Conservation (phyloP, 148 eudicot genomes). For the Cornus controversa region DNA sequence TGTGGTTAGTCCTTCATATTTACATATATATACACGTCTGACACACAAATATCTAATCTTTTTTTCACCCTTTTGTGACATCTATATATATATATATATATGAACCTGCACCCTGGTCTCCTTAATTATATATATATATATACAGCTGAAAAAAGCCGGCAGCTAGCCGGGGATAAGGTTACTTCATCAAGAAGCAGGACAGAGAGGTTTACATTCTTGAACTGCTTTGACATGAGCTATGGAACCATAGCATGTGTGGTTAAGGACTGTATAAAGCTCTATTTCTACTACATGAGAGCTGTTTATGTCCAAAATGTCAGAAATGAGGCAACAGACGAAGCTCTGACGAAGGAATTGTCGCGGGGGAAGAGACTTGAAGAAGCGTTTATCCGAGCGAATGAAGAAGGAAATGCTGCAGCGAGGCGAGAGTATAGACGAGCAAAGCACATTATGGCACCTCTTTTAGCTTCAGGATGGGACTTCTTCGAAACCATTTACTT, state of each 20-base stretch:
- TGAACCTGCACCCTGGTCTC: neutral
- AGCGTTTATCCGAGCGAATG: slow-evolving; percentile 26
- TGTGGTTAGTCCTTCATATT: too few species aligned
- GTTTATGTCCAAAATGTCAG: slow-evolving; percentile 35
- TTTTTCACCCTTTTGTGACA: too few species aligned
- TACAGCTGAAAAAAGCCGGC: slow-evolving; percentile 48
- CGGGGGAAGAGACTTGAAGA: slow-evolving; percentile 32
- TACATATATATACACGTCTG: too few species aligned
- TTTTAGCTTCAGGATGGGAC: slow-evolving; percentile 54
- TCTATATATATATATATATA: too few species aligned
- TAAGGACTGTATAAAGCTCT: slow-evolving; percentile 44
- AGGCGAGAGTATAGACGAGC: slow-evolving; percentile 31
- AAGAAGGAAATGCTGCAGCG: slow-evolving; percentile 43
- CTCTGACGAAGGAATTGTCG: slow-evolving; percentile 33
- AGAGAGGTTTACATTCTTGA: slow-evolving; percentile 37
- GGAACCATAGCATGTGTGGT: slow-evolving; percentile 49
- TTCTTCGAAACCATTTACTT: slow-evolving; percentile 46
- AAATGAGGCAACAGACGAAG: slow-evolving; percentile 28
- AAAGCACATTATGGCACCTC: slow-evolving; percentile 43
- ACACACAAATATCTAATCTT: too few species aligned
- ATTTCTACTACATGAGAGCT: slow-evolving; percentile 41
- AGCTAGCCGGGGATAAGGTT: slow-evolving; percentile 39
- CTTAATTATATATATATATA: too few species aligned
- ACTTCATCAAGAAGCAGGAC: slow-evolving; percentile 39
- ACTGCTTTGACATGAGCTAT: slow-evolving; percentile 44